Evolutionary conservation across 108 stramenopile genomes (phyloP).

Genomic region (Nitzschia palea): DNA sequence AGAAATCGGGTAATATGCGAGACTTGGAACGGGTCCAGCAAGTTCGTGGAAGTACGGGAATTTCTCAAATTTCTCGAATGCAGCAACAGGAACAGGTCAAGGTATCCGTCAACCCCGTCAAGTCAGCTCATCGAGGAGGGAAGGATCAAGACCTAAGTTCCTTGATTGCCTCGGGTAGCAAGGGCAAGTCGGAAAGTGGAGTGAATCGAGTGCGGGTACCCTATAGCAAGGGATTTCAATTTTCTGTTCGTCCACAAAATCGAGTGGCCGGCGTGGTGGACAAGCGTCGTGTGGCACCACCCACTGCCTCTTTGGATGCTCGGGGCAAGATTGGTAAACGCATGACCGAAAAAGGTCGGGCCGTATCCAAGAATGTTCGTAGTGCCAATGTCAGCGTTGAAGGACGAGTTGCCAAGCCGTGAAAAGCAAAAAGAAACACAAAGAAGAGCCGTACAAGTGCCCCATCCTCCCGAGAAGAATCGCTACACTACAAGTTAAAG

Average conservation of each 20-base stretch:
- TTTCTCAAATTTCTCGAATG: constrained; percentile 50
- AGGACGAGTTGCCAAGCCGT: constrained; percentile 66
- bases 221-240: constrained; percentile 84
- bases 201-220: constrained; percentile 86
- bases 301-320: constrained; percentile 45
- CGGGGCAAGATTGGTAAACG: constrained; percentile 63
- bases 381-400: constrained; percentile 87
- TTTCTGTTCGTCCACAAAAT: constrained; percentile 66
- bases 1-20: constrained; percentile 88
- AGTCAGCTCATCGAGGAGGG: constrained; percentile 20
- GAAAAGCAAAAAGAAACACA: too few relatives aligned
- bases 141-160: constrained; percentile 41
- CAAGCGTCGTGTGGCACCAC: constrained; percentile 44
- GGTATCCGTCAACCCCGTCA: constrained; percentile 5
- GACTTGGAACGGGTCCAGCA: constrained; percentile 77
- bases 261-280: constrained; percentile 55
- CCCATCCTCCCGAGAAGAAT: too few relatives aligned
- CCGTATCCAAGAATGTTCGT: constrained; percentile 70
- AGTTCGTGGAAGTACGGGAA: constrained; percentile 45
- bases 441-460: too few relatives aligned
- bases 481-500: too few relatives aligned
- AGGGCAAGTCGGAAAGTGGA: constrained; percentile 44
- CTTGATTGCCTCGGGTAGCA: constrained; percentile 40
- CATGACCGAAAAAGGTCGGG: constrained; percentile 74
- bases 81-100: constrained; percentile 28